These are phyloP conservation scores for Cicer bijugum DNA, from an alignment of 306 rosid genomes.

Conservation along the genomic window DNA sequence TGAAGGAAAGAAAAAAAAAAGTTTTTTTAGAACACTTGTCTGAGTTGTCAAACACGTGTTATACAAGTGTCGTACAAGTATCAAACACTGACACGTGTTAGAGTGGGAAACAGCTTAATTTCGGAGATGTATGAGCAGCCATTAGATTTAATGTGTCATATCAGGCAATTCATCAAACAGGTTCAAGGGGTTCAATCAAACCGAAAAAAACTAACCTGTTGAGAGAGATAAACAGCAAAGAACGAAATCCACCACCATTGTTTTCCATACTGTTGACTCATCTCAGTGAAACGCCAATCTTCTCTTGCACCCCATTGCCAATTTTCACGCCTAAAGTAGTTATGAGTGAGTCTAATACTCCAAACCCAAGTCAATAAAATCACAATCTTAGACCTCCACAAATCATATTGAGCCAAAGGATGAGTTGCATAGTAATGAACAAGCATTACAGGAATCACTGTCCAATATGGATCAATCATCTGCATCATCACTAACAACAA, in stretches of 20 bases:
- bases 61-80: too few relatives aligned
- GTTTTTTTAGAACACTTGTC: too few relatives aligned
- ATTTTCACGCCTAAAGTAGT: slow-evolving; percentile 80
- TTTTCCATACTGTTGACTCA: slow-evolving; percentile 71
- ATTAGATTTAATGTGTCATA: too few relatives aligned
- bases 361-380: slow-evolving; percentile 75
- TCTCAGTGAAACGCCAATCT: slow-evolving; percentile 91
- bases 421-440: slow-evolving; percentile 75
- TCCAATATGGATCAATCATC: slow-evolving; percentile 94
- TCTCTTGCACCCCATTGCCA: slow-evolving; percentile 96
- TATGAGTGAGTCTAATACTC: slow-evolving; percentile 79
- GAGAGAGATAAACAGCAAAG: slow-evolving; percentile 77
- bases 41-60: too few relatives aligned
- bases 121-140: too few relatives aligned
- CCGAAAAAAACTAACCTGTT: slow-evolving; percentile 62
- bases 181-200: neutral
- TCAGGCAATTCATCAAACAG: slow-evolving; percentile 46
- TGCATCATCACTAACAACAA: slow-evolving; percentile 51
- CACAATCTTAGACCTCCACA: slow-evolving; percentile 72
- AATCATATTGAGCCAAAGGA: slow-evolving; percentile 65
- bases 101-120: too few relatives aligned
- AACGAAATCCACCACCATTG: slow-evolving; percentile 96
- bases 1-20: too few relatives aligned
- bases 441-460: slow-evolving; percentile 86
- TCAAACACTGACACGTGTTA: too few relatives aligned